Evolutionary conservation across 106 monocot genomes (phyloP).

Genomic region (Platanthera zijinensis): DNA sequence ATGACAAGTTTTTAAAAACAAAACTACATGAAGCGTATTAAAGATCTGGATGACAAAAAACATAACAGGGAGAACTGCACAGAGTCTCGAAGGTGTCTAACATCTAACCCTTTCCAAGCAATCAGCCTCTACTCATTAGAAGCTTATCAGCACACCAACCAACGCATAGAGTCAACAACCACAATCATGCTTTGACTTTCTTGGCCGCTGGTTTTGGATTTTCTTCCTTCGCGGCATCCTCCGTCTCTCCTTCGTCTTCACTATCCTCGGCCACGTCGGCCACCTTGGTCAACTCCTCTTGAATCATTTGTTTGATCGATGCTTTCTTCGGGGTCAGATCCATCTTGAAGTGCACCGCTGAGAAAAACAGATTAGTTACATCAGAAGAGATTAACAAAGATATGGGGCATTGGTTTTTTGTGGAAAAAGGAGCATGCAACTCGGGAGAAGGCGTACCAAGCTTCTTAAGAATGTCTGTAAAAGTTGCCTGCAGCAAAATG

Average conservation of each 20-base stretch:
- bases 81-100: background rate
- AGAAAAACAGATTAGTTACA: background rate
- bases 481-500: constrained; percentile 46
- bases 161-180: background rate
- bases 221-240: constrained; percentile 19
- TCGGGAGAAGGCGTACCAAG: constrained; percentile 25
- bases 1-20: too few species aligned
- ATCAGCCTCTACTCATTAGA: background rate
- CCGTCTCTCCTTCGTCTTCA: constrained; percentile 39
- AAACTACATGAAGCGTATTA: background rate
- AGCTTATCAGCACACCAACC: background rate
- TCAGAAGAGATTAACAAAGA: background rate
- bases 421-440: background rate
- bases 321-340: constrained; percentile 56
- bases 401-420: background rate
- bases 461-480: constrained; percentile 56
- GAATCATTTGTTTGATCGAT: constrained; percentile 54
- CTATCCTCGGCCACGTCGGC: constrained; percentile 39
- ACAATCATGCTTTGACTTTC: constrained; percentile 15
- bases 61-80: background rate
- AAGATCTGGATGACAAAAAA: background rate
- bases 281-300: constrained; percentile 63
- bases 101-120: background rate
- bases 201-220: constrained; percentile 6
- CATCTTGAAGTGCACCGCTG: constrained; percentile 46